These are phyloP conservation scores for Ramalina intermedia DNA, from an alignment of 495 filamentous ascomycete genomes.

Conservation along the genomic window DNA sequence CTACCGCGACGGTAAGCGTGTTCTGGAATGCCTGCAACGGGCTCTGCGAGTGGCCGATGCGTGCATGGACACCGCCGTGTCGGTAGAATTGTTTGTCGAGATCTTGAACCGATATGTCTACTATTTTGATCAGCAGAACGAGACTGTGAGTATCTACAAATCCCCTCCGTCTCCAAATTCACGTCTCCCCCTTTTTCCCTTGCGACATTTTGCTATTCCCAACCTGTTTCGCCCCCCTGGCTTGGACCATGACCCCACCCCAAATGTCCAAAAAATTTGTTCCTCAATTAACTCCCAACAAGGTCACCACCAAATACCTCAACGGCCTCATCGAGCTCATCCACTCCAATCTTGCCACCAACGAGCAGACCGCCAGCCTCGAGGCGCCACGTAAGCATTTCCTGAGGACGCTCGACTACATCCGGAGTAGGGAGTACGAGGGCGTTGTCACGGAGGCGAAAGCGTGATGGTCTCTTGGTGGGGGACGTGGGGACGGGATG, in stretches of 20 bases:
- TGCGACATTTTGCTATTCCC: too few relatives aligned
- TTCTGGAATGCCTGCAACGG: conserved; percentile 89
- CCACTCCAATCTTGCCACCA: conserved; percentile 82
- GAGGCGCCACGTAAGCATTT: conserved; percentile 87
- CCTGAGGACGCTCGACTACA: conserved; percentile 85
- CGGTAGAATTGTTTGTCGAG: conserved; percentile 94
- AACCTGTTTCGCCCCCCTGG: too few relatives aligned
- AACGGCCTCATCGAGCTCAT: conserved; percentile 98
- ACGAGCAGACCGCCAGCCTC: conserved; percentile 62
- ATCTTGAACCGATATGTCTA: conserved; percentile 97
- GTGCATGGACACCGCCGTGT: conserved; percentile 98
- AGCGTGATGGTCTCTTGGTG: conserved; percentile 23
- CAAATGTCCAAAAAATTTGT: too few relatives aligned
- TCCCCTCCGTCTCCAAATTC: too few relatives aligned
- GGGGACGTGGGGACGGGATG: too few relatives aligned
- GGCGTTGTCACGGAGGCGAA: conserved; percentile 69
- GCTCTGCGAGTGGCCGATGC: conserved; percentile 93
- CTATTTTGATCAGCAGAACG: conserved; percentile 98
- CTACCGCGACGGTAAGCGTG: conserved; percentile 92
- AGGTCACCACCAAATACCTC: conserved; percentile 94
- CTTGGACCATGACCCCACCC: not conserved
- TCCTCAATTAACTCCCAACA: conserved; percentile 1
- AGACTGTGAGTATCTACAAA: conserved; percentile 48
- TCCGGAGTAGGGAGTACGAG: conserved; percentile 80
- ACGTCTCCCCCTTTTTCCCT: too few relatives aligned